Base-by-base conservation (phyloP, 768 basidiomycete genomes). In the Russula foetens region DNA sequence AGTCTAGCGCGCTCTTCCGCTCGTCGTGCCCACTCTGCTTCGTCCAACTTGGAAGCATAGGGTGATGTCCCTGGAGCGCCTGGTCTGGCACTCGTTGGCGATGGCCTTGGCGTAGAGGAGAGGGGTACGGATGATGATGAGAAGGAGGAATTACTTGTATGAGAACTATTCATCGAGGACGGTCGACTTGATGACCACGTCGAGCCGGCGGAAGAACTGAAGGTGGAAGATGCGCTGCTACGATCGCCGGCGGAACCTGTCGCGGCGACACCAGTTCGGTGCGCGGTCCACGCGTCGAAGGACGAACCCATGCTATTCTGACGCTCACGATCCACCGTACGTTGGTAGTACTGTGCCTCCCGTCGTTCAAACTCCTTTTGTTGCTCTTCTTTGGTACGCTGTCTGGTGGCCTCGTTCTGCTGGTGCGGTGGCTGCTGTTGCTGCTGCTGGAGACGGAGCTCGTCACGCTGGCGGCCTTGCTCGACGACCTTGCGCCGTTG, bases 1-100 rank as follows among this genome's bases (percentile, higher is more conserved):
- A 79, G 76, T 48, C 81, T 77, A 29, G 80, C 79, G 31, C 83
- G 80, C 66, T 88, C 84, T 23, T 78, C 83, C 62, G 86, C 84
- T 17, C 81, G 81, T 31, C 84, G 81, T 21, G 78, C 74, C 79
- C 85, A 84, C 54, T 87, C 84, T 5, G 77, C 76, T 63, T 84
- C 80, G 12, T 76, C 64, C 15, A 59, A 21, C 33, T 39, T 62
- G 51, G 62, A 69, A 41, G 35, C 71, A 53, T 57, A 60, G 4
- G 63, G 63, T 8, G 67, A 65, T 15, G 66, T 61, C 26, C 63
- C 65, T 1, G 59, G 56, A 17, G 53, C 59, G 48, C 56, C 66
- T n/a, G 66, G 29, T 44, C 50, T 59, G 28, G 56, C 23, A 14
- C 29, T 51, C 38, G 61, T 35, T 29, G 58, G 45, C 24, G 66